Base-by-base conservation (phyloP, 768 basidiomycete genomes). In the Austroboletus eburneus region DNA sequence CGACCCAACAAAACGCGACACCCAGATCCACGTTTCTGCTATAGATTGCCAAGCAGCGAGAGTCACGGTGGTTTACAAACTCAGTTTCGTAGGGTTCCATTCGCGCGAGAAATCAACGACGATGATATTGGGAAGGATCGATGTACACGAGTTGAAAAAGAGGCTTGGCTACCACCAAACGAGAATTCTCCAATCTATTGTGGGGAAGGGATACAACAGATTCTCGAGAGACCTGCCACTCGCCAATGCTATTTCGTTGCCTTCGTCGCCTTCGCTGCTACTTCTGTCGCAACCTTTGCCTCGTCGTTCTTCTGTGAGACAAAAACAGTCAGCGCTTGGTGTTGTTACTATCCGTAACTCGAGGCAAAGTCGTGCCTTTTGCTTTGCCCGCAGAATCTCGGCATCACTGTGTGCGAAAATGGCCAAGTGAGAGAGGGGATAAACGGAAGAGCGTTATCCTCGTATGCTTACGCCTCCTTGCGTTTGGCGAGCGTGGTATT, bases 311-410 rank as follows among this genome's bases (percentile, higher is more conserved):
- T 79, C 80, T 81, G 52, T 30, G 42, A 25, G 37, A 33, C 42
- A 40, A 33, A 23, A 29, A 43, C 43, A 48, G 51, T 21, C 25
- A 40, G 41, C 27, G 12, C 2, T 32, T 32, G 30, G n/a, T n/a
- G n/a, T n/a, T 13, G 30, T 25, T 38, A 14, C n/a, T 18, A 42
- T 38, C 18, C 23, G 38, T 42, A 41, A 24, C 51, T 46, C 39
- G 45, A 52, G 52, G 42, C 32, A 34, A 32, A 34, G 20, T 14
- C 72, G 34, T 68, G 82, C 87, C 83, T 84, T 87, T 64, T 90
- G 87, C 64, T 91, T 91, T 50, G 80, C 79, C 46, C 83, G 76
- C 49, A 91, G 64, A 37, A 78, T 77, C 57, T 83, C 83, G 35
- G 88, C 87, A 65, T 91, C 87, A 48, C 88, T 91, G 59, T 17